phyloP scores from a whole-genome alignment of 169 alveolate species.

The Plasmodium inui region DNA sequence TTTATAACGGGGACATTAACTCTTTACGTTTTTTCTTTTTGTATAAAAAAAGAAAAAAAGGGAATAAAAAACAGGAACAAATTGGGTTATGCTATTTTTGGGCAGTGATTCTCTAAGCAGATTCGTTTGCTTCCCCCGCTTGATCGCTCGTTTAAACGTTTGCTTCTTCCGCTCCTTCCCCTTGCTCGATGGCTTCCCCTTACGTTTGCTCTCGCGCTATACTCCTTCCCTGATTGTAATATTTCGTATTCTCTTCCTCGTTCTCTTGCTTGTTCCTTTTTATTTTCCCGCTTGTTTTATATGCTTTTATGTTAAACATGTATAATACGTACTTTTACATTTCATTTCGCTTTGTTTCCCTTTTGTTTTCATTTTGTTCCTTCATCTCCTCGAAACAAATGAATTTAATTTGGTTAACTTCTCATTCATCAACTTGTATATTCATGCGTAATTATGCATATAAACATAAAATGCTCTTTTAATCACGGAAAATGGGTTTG shows the following conservation, averaged over 20 bases:
- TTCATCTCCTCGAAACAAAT: slow-evolving; percentile 15
- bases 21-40: slow-evolving; percentile 15
- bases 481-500: background rate
- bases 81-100: background rate
- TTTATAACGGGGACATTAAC: slow-evolving; percentile 6
- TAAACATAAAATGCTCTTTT: background rate
- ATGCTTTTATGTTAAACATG: background rate
- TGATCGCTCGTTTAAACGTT: background rate
- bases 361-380: background rate
- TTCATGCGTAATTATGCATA: background rate
- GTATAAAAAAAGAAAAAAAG: background rate
- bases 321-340: background rate
- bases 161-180: background rate
- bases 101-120: background rate
- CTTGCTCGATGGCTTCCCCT: background rate
- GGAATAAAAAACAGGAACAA: background rate
- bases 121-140: background rate
- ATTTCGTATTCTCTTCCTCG: background rate
- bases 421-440: background rate
- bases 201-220: background rate
- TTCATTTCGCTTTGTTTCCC: background rate
- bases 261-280: background rate
- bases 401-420: background rate
- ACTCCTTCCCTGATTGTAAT: background rate
- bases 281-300: background rate